Evolutionary conservation across 2,329 filamentous ascomycete genomes (phyloP), one percentile per base, ranked within the genome.

Genomic region (Bipolaris oryzae): DNA sequence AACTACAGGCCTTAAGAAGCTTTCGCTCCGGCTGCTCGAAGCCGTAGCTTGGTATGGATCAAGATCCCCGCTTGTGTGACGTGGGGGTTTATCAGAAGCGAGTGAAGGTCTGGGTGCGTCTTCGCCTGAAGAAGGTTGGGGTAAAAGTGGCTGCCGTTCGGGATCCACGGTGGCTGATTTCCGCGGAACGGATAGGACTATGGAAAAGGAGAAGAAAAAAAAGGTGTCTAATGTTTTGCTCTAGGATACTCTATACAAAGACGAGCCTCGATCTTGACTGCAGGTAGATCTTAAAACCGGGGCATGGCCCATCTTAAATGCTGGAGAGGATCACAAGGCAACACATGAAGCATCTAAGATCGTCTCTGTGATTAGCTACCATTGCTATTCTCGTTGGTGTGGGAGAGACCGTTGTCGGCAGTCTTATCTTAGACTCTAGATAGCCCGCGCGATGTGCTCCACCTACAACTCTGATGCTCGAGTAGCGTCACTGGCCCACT

Each of bases 41-140:
- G 62, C 55, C 16, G 51, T 58, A 46, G 60, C 50, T 58, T 67
- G 61, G 57, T 62, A 64, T 54, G 64, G 56, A 55, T 57, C 49
- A 50, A 58, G 60, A 66, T 64, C 61, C 64, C 63, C 55, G 67
- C 63, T 61, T 49, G 47, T 54, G 72, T 74, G 70, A 72, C 70
- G 71, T 73, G 69, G 62, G 55, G 54, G 50, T 33, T 38, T 61
- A 39, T 47, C 46, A 39, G 55, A 58, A 54, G 47, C 46, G 43
- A 49, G 41, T 61, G 61, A 59, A 61, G 63, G 62, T 47, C 54
- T 60, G 25, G 56, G 35, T 58, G 56, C 48, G 61, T 55, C 59
- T 64, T 47, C 55, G 45, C 46, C 42, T 57, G 46, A 45, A 33
- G 41, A 55, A 62, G 50, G 58, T 63, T 53, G 52, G 31, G 50